These are phyloP conservation scores for Lasiodiplodia sp. DNA, from an alignment of 2,329 filamentous ascomycete genomes.

Conservation along the genomic window DNA sequence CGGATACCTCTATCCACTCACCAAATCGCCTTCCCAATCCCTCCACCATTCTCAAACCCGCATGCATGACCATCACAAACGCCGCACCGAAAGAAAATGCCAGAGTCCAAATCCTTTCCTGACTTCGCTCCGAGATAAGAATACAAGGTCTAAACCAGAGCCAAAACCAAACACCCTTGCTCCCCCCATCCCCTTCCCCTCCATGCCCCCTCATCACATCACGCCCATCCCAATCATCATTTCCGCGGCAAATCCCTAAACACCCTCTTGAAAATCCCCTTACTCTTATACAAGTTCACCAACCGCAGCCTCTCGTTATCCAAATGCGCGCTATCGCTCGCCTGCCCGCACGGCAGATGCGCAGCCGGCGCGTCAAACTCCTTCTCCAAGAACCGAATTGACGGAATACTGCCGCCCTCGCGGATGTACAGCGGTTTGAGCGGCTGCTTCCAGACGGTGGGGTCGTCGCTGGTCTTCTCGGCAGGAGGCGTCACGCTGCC, in stretches of 20 bases:
- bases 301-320: constrained; percentile 93
- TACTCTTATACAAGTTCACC: constrained; percentile 86
- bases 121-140: neutral
- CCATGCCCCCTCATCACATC: neutral
- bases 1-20: no score
- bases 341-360: constrained; percentile 92
- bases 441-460: constrained; percentile 37
- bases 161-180: neutral
- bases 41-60: neutral
- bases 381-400: constrained; percentile 92
- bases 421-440: constrained; percentile 85
- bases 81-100: neutral
- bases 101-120: neutral
- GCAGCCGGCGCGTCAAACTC: constrained; percentile 91
- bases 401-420: constrained; percentile 93
- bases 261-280: constrained; percentile 88
- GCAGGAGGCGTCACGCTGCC: constrained; percentile 46
- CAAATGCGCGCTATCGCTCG: constrained; percentile 91
- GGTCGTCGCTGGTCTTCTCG: constrained; percentile 19
- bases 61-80: neutral
- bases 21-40: neutral
- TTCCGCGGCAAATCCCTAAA: constrained; percentile 70
- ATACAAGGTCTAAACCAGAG: no score
- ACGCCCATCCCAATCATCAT: constrained; percentile 26
- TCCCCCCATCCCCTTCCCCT: no score